phyloP scores from a whole-genome alignment of 306 rosid species.

The Herpetospermum pedunculosum region DNA sequence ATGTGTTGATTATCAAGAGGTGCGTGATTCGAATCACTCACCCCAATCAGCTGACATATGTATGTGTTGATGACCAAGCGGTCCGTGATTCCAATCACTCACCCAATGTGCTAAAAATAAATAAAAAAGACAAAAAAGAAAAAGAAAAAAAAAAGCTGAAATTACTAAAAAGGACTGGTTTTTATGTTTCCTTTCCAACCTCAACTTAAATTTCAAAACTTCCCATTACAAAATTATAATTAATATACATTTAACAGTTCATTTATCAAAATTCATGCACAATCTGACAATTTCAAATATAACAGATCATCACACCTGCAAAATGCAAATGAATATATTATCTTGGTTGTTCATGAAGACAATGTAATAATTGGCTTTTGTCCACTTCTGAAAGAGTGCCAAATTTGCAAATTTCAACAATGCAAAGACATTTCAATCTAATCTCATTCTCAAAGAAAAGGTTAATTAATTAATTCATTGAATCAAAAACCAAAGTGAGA shows the following conservation, averaged over 20 bases:
- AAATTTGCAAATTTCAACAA: not conserved
- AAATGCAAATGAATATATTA: not conserved
- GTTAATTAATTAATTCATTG: not conserved
- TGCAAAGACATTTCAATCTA: not conserved
- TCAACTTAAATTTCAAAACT: not conserved
- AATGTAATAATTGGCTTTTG: not conserved
- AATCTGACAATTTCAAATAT: not conserved
- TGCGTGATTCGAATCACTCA: too few species aligned
- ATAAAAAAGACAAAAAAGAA: too few species aligned
- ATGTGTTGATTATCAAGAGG: too few species aligned
- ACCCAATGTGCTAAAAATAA: too few species aligned
- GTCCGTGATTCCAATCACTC: too few species aligned
- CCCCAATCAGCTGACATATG: too few species aligned
- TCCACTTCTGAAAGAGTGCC: not conserved
- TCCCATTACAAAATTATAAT: not conserved
- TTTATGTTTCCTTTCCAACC: not conserved
- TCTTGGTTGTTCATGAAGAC: not conserved
- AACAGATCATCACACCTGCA: not conserved
- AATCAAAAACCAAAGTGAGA: slow-evolving; percentile 5
- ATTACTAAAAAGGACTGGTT: not conserved
- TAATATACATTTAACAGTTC: not conserved
- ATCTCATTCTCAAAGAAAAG: not conserved
- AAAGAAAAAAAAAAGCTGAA: not conserved
- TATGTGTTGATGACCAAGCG: too few species aligned
- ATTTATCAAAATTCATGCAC: not conserved